phyloP scores from a whole-genome alignment of 2,329 filamentous ascomycete genomes.

The Ampelomyces quisqualis region DNA sequence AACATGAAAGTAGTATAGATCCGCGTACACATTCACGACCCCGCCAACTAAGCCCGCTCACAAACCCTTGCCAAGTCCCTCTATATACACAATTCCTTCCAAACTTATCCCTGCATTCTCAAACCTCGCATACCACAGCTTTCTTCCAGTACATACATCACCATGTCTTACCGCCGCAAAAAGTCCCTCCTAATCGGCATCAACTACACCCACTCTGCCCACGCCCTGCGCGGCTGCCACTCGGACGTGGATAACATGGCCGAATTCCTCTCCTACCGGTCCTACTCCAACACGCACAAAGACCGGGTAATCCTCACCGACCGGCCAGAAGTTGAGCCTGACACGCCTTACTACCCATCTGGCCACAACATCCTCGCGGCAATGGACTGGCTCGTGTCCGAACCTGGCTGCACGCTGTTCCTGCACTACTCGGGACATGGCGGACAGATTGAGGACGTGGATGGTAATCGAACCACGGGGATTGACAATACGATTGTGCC shows the following conservation, averaged over 20 bases:
- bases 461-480: slow-evolving; percentile 42
- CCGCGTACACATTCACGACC: slow-evolving; percentile 24
- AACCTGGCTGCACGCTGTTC: slow-evolving; percentile 56
- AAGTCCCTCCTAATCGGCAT: slow-evolving; percentile 58
- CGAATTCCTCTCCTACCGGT: slow-evolving; percentile 48
- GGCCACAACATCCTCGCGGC: slow-evolving; percentile 53
- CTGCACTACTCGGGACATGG: slow-evolving; percentile 63
- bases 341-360: slow-evolving; percentile 42
- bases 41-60: slow-evolving; percentile 14
- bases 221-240: slow-evolving; percentile 52
- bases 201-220: slow-evolving; percentile 51
- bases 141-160: background rate
- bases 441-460: slow-evolving; percentile 52
- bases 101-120: too few relatives aligned
- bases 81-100: background rate
- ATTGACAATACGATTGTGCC: slow-evolving; percentile 57
- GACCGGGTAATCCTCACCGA: slow-evolving; percentile 52
- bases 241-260: slow-evolving; percentile 53
- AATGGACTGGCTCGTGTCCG: slow-evolving; percentile 59
- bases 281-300: slow-evolving; percentile 46
- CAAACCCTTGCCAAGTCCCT: slow-evolving; percentile 1
- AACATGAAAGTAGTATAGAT: slow-evolving; percentile 14
- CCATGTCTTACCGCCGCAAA: slow-evolving; percentile 30
- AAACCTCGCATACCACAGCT: background rate
- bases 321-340: slow-evolving; percentile 28